Evolutionary conservation across 2,329 filamentous ascomycete genomes (phyloP).

Genomic region (Raffaelea deltoideospora): DNA sequence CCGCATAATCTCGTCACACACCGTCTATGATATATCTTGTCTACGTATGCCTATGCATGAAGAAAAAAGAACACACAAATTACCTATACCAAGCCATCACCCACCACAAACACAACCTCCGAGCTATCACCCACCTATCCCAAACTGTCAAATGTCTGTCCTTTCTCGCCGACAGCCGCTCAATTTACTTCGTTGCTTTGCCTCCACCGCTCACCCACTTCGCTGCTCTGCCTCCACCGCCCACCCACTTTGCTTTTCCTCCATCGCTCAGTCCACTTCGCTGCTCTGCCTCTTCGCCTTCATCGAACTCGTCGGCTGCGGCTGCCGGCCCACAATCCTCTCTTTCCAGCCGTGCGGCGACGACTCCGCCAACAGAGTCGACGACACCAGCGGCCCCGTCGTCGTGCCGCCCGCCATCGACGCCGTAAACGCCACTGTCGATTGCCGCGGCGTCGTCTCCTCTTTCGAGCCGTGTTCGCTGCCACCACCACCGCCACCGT

Average conservation of each 20-base stretch:
- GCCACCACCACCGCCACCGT: conserved; percentile 6
- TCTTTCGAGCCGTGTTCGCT: background rate
- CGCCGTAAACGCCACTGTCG: background rate
- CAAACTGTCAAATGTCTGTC: no score
- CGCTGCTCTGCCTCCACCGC: background rate
- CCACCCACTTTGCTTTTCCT: background rate
- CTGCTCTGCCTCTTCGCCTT: background rate
- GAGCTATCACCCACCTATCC: no score
- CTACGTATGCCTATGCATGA: no score
- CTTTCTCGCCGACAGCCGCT: no score
- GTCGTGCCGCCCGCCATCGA: conserved; percentile 1
- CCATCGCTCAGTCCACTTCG: background rate
- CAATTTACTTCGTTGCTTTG: no score
- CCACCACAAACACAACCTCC: no score
- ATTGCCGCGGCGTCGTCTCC: background rate
- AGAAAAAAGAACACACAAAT: no score
- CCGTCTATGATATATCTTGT: no score
- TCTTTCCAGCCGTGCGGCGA: conserved; percentile 3
- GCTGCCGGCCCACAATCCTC: conserved; percentile 4
- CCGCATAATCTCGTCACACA: no score
- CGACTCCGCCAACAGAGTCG: background rate
- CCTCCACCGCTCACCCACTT: no score
- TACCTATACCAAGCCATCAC: no score
- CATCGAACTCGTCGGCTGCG: background rate
- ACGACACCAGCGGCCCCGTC: conserved; percentile 4